Evolutionary conservation across 306 rosid genomes (phyloP).

Genomic region (Inga leiocalycina): DNA sequence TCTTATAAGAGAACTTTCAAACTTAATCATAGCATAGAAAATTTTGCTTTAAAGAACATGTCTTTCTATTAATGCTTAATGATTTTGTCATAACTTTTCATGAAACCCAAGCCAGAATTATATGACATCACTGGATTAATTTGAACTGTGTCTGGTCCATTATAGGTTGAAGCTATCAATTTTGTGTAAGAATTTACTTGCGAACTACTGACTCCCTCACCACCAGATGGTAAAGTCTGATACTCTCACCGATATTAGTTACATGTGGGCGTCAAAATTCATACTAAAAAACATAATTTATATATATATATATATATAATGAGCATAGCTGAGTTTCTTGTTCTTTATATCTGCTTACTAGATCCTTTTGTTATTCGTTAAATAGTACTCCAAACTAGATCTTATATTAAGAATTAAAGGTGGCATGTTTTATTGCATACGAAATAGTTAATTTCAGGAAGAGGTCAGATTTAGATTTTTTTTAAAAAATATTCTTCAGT

Average conservation of each 20-base stretch:
- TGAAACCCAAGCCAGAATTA: neutral
- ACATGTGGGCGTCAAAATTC: neutral
- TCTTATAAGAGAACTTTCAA: neutral
- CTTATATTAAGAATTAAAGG: no score
- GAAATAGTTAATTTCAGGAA: neutral
- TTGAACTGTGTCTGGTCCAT: neutral
- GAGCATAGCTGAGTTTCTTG: neutral
- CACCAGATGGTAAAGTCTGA: neutral
- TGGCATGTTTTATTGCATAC: neutral
- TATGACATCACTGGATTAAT: neutral
- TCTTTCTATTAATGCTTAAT: neutral
- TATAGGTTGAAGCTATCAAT: neutral
- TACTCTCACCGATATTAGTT: neutral
- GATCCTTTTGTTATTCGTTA: no score
- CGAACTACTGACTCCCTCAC: neutral
- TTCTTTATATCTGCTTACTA: slow-evolving; percentile 13
- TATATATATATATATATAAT: no score
- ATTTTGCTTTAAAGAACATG: neutral
- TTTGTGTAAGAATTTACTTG: neutral
- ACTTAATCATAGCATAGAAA: neutral
- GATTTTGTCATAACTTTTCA: neutral
- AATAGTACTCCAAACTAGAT: no score
- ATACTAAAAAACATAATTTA: neutral
- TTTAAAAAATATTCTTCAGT: neutral
- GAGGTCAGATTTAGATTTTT: neutral